A percentile compares a stretch with the other conserved stretches of the same genome.
Evolutionary conservation across 352 stramenopile genomes (phyloP).

Genomic region (Phytophthora cryptogea): DNA sequence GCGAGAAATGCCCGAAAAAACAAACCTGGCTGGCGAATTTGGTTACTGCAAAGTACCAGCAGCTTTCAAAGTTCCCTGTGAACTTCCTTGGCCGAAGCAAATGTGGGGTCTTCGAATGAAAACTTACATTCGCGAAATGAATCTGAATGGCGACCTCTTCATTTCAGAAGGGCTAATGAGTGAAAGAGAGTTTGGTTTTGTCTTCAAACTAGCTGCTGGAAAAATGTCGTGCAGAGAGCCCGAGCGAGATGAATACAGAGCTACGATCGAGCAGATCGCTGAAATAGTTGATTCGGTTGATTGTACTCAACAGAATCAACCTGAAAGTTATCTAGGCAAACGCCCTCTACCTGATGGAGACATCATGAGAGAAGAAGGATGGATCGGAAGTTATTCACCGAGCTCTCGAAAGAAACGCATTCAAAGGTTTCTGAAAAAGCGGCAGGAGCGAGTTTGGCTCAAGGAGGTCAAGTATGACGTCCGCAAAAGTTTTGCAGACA

Average conservation of each 20-base stretch:
- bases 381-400: conserved; percentile 93
- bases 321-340: conserved; percentile 18
- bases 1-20: conserved; percentile 15
- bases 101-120: conserved; percentile 29
- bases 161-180: conserved; percentile 5
- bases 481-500: conserved; percentile 97
- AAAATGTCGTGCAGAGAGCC: background rate
- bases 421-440: conserved; percentile 92
- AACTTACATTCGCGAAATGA: conserved; percentile 17
- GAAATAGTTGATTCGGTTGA: background rate
- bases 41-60: conserved; percentile 25
- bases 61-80: conserved; percentile 20
- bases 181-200: conserved; percentile 26
- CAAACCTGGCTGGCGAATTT: conserved; percentile 9
- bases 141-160: conserved; percentile 22
- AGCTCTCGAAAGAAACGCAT: conserved; percentile 90
- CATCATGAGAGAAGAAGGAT: conserved; percentile 37
- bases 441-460: conserved; percentile 91
- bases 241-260: conserved; percentile 6
- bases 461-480: conserved; percentile 97
- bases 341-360: background rate
- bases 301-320: background rate
- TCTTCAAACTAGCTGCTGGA: conserved; percentile 26
- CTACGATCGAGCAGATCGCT: conserved; percentile 10
- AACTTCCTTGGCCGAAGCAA: conserved; percentile 32